A percentile compares a stretch with the other conserved stretches of the same genome.
These are phyloP conservation scores for Plectranthus barbatus DNA, from an alignment of 257 asterid species.

Conservation along the genomic window DNA sequence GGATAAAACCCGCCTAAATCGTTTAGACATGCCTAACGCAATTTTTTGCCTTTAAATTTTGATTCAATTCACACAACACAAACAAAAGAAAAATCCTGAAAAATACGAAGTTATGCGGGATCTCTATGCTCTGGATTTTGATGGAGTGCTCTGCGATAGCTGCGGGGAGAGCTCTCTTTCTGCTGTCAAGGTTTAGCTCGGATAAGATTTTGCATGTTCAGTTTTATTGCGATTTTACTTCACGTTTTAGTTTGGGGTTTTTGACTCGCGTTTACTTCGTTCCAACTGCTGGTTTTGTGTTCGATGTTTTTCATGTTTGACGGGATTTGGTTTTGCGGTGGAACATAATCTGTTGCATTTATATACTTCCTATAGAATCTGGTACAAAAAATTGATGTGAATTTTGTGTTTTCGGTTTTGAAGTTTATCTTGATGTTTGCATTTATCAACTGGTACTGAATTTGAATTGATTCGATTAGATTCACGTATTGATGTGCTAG, in stretches of 20 bases:
- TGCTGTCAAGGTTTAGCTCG: constrained; percentile 70
- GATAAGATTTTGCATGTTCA: not conserved
- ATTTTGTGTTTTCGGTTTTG: not conserved
- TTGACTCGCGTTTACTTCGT: constrained; percentile 15
- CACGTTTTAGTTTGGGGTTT: not conserved
- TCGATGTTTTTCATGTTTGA: not conserved
- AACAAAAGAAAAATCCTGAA: not conserved
- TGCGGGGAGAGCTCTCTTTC: constrained; percentile 96
- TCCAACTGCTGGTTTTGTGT: not conserved
- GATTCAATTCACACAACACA: too few species aligned
- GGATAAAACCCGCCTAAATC: too few species aligned
- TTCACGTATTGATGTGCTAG: not conserved
- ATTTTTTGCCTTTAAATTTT: too few species aligned
- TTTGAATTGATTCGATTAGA: not conserved
- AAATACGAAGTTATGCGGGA: constrained; percentile 50
- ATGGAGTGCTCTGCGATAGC: constrained; percentile 95
- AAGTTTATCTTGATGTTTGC: not conserved
- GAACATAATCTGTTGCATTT: not conserved
- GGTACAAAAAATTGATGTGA: not conserved
- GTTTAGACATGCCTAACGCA: too few species aligned
- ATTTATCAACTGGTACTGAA: not conserved
- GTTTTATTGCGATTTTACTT: constrained; percentile 1
- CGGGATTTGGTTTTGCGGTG: not conserved
- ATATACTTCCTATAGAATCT: not conserved
- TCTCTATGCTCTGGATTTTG: constrained; percentile 90